These are phyloP conservation scores for Allodekkera sacchari DNA, from an alignment of 805 yeast genomes.

Conservation along the genomic window DNA sequence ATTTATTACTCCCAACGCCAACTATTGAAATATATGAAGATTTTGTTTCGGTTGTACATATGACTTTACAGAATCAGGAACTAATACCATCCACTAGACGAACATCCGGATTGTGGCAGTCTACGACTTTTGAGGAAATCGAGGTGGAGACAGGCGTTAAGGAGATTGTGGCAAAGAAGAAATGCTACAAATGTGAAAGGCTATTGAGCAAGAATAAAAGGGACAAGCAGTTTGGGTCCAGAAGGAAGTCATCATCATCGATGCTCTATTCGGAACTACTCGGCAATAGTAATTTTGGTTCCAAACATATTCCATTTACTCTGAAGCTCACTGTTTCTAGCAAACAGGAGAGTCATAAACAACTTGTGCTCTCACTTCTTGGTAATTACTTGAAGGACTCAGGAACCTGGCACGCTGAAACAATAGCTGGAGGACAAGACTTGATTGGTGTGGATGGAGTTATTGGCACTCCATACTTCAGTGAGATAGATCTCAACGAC, in stretches of 20 bases:
- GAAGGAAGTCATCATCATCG: conserved; percentile 17
- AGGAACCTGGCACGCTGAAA: too few relatives aligned
- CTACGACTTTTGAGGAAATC: too few relatives aligned
- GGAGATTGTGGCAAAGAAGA: too few relatives aligned
- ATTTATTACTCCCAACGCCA: too few relatives aligned
- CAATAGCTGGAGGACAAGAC: too few relatives aligned
- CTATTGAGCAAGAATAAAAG: not conserved
- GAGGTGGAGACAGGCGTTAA: too few relatives aligned
- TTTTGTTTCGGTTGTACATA: too few relatives aligned
- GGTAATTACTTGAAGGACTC: conserved; percentile 15
- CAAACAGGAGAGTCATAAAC: conserved; percentile 4
- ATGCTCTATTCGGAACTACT: conserved; percentile 15
- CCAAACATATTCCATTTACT: conserved; percentile 17
- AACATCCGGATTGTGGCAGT: too few relatives aligned
- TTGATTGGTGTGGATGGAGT: not conserved
- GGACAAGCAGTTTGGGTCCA: not conserved
- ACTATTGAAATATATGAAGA: too few relatives aligned
- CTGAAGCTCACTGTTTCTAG: conserved; percentile 19
- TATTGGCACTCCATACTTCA: conserved; percentile 22
- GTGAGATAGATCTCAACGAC: conserved; percentile 21
- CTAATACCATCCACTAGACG: too few relatives aligned
- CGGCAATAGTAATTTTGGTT: conserved; percentile 7
- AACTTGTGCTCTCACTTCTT: conserved; percentile 14
- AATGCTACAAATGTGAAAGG: conserved; percentile 8
- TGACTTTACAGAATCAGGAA: too few relatives aligned